Conservation (phyloP, 768 basidiomycete genomes). For the Phylloporus sp. region DNA sequence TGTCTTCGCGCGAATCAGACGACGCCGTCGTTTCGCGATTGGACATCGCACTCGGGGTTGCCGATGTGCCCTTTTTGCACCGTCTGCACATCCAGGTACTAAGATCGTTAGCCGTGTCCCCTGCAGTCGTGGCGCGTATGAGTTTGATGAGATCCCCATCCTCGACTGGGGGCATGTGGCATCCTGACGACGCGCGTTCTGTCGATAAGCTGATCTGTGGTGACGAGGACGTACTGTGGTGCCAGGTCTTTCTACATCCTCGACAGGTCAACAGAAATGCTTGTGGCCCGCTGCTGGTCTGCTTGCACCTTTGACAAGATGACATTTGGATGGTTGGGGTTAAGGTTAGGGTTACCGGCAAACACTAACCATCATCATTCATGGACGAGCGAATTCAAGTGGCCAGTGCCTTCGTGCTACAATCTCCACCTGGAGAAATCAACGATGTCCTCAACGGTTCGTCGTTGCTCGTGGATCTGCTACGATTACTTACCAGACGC, state of each 20-base stretch:
- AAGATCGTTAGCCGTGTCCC: slow-evolving; percentile 22
- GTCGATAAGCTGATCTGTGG: background rate
- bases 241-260: slow-evolving; percentile 33
- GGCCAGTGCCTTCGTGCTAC: slow-evolving; percentile 76
- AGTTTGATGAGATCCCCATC: slow-evolving; percentile 23
- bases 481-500: background rate
- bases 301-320: slow-evolving; percentile 24
- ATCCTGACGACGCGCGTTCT: slow-evolving; percentile 22
- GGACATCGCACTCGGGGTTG: background rate
- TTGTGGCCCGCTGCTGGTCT: slow-evolving; percentile 20
- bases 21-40: slow-evolving; percentile 9
- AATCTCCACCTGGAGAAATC: slow-evolving; percentile 93
- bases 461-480: slow-evolving; percentile 6
- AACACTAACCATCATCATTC: background rate
- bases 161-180: slow-evolving; percentile 29
- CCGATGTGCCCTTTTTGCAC: slow-evolving; percentile 23
- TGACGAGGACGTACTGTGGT: slow-evolving; percentile 23
- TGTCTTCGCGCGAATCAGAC: slow-evolving; percentile 1
- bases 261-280: slow-evolving; percentile 34
- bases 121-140: slow-evolving; percentile 22
- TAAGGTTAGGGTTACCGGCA: slow-evolving; percentile 26
- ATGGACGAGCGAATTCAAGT: slow-evolving; percentile 69
- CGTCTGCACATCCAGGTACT: slow-evolving; percentile 28
- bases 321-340: slow-evolving; percentile 4
- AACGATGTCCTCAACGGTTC: slow-evolving; percentile 92